Evolutionary conservation across 192 early-diverging fungal species (phyloP), one percentile per base, ranked within the genome.

Genomic region (Coemansia sp.): DNA sequence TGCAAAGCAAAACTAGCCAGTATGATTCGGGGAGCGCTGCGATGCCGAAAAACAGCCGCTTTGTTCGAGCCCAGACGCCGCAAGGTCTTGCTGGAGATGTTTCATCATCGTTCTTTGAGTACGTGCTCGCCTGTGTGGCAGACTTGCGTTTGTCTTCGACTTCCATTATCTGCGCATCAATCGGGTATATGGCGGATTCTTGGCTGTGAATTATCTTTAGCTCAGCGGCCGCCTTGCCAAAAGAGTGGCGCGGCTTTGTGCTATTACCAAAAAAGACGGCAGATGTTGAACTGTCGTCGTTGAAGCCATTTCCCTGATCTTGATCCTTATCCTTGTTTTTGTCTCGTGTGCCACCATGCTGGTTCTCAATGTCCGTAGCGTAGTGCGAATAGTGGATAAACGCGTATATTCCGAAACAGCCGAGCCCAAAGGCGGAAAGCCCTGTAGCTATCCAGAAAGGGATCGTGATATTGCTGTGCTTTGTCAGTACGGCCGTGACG

Each of bases 361-460:
- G 26, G 9, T 48, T 49, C 43, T 78, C 76, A 38, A 69, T 66
- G 33, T 78, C 71, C n/a, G 41, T 58, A 8, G 68, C 64, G 38
- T 69, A 83, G 63, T 77, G 71, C 45, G 80, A 83, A 56, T 73
- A 81, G 69, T 87, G 86, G 2, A 87, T 80, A 10, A 80, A 46
- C 20, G 73, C 83, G 62, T 86, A 87, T 26, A 84, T 30, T 26
- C 66, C 73, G 66, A 86, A 85, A 63, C 84, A 82, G 15, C 74
- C 33, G 34, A 86, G 68, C 8, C 84, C 85, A 57, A 82, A 64
- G 4, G 75, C 81, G 46, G 85, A 87, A 4, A 89, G 68, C 2
- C 83, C 84, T 4, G 84, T 84, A 2, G 85, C 86, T 1, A 87
- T 61, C 84, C 84, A 85, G 56, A 85, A 82, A 16, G 79, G 68